Base-by-base conservation (phyloP, 352 stramenopile genomes). In the Pythium apleroticum region DNA sequence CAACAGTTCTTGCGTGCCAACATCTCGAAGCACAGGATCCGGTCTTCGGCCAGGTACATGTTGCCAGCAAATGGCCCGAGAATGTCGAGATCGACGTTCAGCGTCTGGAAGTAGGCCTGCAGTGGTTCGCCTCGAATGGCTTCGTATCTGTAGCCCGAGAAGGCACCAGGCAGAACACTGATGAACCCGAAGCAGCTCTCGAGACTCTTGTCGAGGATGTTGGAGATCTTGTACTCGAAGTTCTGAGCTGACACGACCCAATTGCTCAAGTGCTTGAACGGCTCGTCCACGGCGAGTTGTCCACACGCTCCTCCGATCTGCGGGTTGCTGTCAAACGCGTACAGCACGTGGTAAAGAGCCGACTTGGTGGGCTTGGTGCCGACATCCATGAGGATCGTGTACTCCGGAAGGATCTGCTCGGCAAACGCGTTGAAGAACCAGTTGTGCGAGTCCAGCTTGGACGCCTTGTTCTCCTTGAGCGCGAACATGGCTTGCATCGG, bases 201-300 rank as follows among this genome's bases (percentile, higher is more conserved):
- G 48, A 93, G 65, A 10, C 83, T 86, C 69, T 95, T 95, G 78
- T 96, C 88, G 1, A 96, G 71, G 46, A 95, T 86, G 70, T 95
- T 94, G 48, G 83, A 92, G 49, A 95, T 93, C 63, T 95, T 95
- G 83, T 96, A 96, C 78, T 96, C 88, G 50, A 96, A 96, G 56
- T 95, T 77, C 58, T 96, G 88, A 10, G 88, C 88, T 20, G 83
- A 91, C 17, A 96, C 72, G 66, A 96, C 85, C 85, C 85, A 96
- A 52, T 96, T 96, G 69, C 80, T 91, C 68, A 96, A 63, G 64
- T 94, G 88, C 39, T 80, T 77, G 54, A 90, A 89, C 20, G 87
- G 85, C n/a, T 93, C 76, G 15, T 96, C 87, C 25, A 96, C 87
- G 0, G 84, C 79, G 24, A 96, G 72, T 49, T 96, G 85, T 1